Evolutionary conservation across 495 filamentous ascomycete genomes (phyloP), one percentile per base, ranked within the genome.

Genomic region (Rostrohypoxylon terebratum): DNA sequence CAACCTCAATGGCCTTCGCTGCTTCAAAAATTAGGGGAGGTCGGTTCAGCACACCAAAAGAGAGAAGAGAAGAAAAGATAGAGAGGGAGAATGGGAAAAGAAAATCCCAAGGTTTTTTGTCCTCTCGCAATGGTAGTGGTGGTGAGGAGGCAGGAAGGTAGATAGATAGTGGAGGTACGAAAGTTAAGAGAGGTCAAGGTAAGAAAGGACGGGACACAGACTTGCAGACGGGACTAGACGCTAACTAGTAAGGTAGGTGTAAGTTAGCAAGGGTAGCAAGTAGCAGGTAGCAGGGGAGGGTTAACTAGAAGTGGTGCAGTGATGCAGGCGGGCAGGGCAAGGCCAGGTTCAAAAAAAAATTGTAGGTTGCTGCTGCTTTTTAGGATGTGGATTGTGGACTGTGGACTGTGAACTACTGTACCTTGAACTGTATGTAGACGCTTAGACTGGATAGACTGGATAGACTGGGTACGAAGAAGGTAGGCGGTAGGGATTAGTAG

Each of bases 111-210:
- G 74, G 76, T 71, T 77, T 77, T 45, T 45, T 45, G 42, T 80
- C 71, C 71, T 73, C 69, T 84, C 78, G 79, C 78, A 76, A 77
- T 78, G 76, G 76, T 77, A 76, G 78, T 78, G 77, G 76, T 77
- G 78, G 79, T 64, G 79, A 76, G 75, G 75, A 75, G 75, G 78
- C 75, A 77, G 77, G 76, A 75, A 71, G 76, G 74, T 73, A 77
- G 78, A 76, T 65, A 74, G 79, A 78, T 72, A 72, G 78, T 77
- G 74, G 77, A 83, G 78, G 74, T 75, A 68, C 74, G 72, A 78
- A 71, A 76, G 73, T 77, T 75, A 74, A 77, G 76, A 72, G 70
- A 72, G 73, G 78, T 77, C 71, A 72, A 76, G 73, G 71, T 77
- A 70, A 72, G 71, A 77, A 73, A 72, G 71, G 75, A 75, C 66